Evolutionary conservation across 352 stramenopile genomes (phyloP), one percentile per base, ranked within the genome.

Genomic region (Albugo candida): DNA sequence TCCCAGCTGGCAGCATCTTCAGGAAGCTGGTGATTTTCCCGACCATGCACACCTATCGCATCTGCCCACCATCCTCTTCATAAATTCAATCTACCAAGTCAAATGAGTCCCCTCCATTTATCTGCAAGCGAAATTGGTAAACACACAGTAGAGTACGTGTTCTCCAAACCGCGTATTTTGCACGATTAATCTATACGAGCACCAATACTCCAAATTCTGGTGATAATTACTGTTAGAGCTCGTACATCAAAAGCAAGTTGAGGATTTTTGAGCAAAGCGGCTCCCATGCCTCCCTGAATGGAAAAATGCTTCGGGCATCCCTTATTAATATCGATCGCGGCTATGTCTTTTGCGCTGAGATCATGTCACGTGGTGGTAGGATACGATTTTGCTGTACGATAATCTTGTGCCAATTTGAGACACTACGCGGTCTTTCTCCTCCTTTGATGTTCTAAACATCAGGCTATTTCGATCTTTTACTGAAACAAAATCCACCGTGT

Each of bases 301-400:
- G 82, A 95, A 47, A 96, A 96, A 52, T 92, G 75, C 63, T 95
- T 96, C 10, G 87, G 87, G 49, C 87, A 96, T 47, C 87, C 87
- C 87, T 96, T 96, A 58, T 96, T 96, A 54, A 96, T 74, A 55
- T 96, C 84, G 24, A 96, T 65, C n/a, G 79, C 70, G 6, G 73
- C 75, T 11, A 96, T 82, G 53, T 96, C 85, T 2, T 78, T 57
- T 17, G 74, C 65, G 5, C 74, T 86, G 41, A 17, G 11, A 31
- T 34, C 11, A 14, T 44, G 13, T n/a, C n/a, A n/a, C n/a, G n/a
- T n/a, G n/a, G 5, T 19, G 52, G 6, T 5, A 31, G 3, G 13
- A 36, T 5, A 11, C 1, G 14, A 39, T 20, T n/a, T 50, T n/a
- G 35, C 19, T 48, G 34, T 14, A 31, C 13, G 21, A 13, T 0